A percentile compares a stretch with the other conserved stretches of the same genome.
Evolutionary conservation across 2,329 filamentous ascomycete genomes (phyloP).

Genomic region (Microsporum ferrugineum): DNA sequence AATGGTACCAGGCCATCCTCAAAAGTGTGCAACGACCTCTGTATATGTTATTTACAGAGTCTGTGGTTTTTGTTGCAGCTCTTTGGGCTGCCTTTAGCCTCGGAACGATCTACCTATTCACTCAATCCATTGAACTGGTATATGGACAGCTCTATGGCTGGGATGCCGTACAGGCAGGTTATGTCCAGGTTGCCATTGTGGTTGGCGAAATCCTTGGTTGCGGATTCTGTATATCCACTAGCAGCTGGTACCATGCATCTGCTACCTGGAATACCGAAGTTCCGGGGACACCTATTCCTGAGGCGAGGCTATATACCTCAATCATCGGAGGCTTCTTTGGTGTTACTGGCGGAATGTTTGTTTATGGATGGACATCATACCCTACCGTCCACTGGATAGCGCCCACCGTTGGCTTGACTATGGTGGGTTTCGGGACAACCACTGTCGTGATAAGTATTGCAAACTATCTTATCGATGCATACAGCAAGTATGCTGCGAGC

Average conservation of each 20-base stretch:
- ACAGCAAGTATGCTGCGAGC: conserved; percentile 39
- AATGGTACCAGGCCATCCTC: not conserved
- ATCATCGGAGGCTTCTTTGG: conserved; percentile 54
- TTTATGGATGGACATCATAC: conserved; percentile 80
- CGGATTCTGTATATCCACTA: conserved; percentile 48
- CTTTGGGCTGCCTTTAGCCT: not conserved
- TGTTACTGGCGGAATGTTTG: conserved; percentile 71
- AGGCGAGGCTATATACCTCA: conserved; percentile 81
- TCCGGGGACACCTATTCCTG: conserved; percentile 73
- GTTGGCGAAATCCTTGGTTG: conserved; percentile 53
- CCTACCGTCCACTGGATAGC: conserved; percentile 61
- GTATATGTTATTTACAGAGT: not conserved
- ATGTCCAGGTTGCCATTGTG: conserved; percentile 17
- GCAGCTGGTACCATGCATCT: conserved; percentile 65
- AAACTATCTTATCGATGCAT: conserved; percentile 49
- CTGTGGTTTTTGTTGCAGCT: not conserved
- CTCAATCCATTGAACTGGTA: not conserved
- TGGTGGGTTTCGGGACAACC: conserved; percentile 46
- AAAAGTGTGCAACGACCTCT: not conserved
- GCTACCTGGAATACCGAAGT: conserved; percentile 72
- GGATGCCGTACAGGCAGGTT: not conserved
- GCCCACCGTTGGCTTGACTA: conserved; percentile 52
- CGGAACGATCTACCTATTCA: not conserved
- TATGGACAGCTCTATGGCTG: not conserved
- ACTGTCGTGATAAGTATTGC: not conserved